Evolutionary conservation across 2,329 filamentous ascomycete genomes (phyloP), one percentile per base, ranked within the genome.

Genomic region (Neonectria coccinea): DNA sequence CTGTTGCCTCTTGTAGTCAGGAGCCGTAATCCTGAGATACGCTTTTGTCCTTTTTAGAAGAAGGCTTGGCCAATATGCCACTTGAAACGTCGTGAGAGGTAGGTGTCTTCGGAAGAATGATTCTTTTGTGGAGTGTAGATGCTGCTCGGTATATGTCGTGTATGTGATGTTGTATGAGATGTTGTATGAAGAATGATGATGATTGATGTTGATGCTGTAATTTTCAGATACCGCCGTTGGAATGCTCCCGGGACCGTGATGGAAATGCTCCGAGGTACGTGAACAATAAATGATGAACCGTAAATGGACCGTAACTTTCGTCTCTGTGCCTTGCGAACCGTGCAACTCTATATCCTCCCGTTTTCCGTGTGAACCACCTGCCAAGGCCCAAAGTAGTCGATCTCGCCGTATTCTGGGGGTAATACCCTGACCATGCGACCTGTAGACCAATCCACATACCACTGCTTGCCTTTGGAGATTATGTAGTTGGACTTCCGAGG

Each of bases 401-500:
- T 78, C 70, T 87, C 85, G 44, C 83, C 83, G 70, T 88, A 88
- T 5, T 79, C 80, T 2, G 86, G 86, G 11, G 86, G 86, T 18
- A 84, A 77, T 20, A 86, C 84, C 16, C 84, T 79, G 29, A 83
- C 80, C 82, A 87, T 85, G 59, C 82, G 81, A 41, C 86, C 86
- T 16, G 85, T 88, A 14, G 77, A 76, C 86, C 86, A 89, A 78
- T 89, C 86, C 47, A 89, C 85, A 64, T 83, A 82, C 85, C 86
- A 89, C 71, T 85, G 81, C 73, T 85, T 87, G 45, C 86, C 86
- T 66, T 84, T 82, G 75, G 80, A 80, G 70, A 89, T 83, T 61
- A 89, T 82, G 68, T 85, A 86, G 70, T 87, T 86, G 65, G 82
- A 85, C 74, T 88, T 88, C 56, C 86, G 80, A 25, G 87, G 87